Conservation (phyloP, 192 early-diverging fungal species). For the Linnemannia elongata region DNA sequence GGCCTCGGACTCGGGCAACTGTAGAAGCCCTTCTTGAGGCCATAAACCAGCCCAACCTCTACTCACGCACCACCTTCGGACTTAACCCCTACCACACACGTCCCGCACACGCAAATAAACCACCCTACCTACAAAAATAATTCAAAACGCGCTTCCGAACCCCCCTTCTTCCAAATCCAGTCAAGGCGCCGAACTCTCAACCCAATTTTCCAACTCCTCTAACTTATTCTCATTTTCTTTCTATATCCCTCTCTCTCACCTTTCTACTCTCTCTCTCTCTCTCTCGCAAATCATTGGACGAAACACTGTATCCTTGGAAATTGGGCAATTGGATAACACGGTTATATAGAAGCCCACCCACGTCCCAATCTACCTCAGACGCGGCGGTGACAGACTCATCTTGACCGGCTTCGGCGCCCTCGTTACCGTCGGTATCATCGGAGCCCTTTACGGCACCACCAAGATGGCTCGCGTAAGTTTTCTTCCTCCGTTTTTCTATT, state of each 20-base stretch:
- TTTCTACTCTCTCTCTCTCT: neutral
- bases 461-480: constrained; percentile 56
- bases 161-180: neutral
- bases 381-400: constrained; percentile 53
- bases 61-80: too few species aligned
- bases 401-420: constrained; percentile 32
- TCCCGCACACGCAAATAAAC: too few species aligned
- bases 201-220: neutral
- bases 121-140: neutral
- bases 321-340: neutral
- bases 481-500: neutral
- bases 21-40: too few species aligned
- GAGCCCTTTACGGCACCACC: constrained; percentile 49
- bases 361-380: constrained; percentile 50
- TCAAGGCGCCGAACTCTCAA: neutral
- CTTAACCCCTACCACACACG: too few species aligned
- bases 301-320: neutral
- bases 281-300: too few species aligned
- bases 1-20: too few species aligned
- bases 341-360: constrained; percentile 27
- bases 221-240: neutral
- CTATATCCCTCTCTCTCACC: neutral
- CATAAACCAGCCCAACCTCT: too few species aligned
- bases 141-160: neutral
- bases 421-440: constrained; percentile 33